These are phyloP conservation scores for Sabuloglossum arenarium DNA, from an alignment of 495 filamentous ascomycete genomes.

Conservation along the genomic window DNA sequence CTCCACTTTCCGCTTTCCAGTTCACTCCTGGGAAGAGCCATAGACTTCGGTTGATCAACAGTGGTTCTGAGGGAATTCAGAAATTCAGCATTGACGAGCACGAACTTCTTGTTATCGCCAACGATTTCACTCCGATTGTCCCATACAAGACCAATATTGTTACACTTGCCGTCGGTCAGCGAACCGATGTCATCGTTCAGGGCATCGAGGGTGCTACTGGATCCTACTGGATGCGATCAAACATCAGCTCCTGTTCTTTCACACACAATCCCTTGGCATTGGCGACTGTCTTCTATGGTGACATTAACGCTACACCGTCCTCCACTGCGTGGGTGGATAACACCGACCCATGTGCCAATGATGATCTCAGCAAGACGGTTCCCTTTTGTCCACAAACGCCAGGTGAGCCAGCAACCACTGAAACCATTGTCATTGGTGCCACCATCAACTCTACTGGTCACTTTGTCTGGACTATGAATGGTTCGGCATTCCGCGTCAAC, in stretches of 20 bases:
- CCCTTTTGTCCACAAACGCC: conserved; percentile 23
- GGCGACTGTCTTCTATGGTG: conserved; percentile 22
- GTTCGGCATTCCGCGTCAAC: conserved; percentile 29
- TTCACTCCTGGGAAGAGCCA: conserved; percentile 28
- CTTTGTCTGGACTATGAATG: conserved; percentile 35
- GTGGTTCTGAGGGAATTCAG: conserved; percentile 26
- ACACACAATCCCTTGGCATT: conserved; percentile 10
- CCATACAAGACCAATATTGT: conserved; percentile 15
- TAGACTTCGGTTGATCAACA: conserved; percentile 35
- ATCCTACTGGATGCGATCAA: conserved; percentile 3
- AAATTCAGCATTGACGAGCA: conserved; percentile 30
- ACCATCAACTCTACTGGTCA: conserved; percentile 27
- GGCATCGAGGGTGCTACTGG: background rate
- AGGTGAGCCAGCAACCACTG: conserved; percentile 24
- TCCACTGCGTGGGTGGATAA: background rate
- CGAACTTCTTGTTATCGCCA: conserved; percentile 26
- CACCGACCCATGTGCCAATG: conserved; percentile 8
- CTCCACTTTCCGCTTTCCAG: background rate
- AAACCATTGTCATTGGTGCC: conserved; percentile 27
- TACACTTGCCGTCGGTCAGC: background rate
- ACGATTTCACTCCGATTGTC: conserved; percentile 29
- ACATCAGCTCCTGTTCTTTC: background rate
- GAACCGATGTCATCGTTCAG: conserved; percentile 1
- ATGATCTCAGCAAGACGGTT: conserved; percentile 28
- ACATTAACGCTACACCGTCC: conserved; percentile 10